These are phyloP conservation scores for Lactarius sp. DNA, from an alignment of 768 basidiomycete species.

Conservation along the genomic window DNA sequence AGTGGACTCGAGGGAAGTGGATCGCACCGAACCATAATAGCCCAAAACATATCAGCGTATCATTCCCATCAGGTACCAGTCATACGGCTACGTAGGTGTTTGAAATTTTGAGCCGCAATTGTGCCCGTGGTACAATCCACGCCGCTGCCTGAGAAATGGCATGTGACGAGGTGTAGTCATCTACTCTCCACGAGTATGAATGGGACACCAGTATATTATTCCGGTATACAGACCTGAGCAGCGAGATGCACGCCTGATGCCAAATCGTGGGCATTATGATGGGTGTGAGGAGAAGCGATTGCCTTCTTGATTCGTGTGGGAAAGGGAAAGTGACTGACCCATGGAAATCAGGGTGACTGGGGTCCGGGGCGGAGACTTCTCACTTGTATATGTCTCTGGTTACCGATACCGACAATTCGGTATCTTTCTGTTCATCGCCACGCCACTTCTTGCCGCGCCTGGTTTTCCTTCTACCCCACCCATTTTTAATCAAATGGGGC, in stretches of 20 bases:
- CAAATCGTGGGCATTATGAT: too few relatives aligned
- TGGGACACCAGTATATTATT: too few relatives aligned
- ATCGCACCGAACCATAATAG: background rate
- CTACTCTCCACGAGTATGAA: background rate
- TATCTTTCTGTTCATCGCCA: background rate
- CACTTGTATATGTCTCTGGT: background rate
- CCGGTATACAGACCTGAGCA: too few relatives aligned
- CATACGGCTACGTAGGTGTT: background rate
- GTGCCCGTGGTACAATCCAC: too few relatives aligned
- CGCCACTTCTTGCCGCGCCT: slow-evolving; percentile 2
- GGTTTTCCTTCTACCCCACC: slow-evolving; percentile 14
- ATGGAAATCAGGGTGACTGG: slow-evolving; percentile 4
- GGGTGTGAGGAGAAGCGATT: too few relatives aligned
- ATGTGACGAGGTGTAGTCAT: too few relatives aligned
- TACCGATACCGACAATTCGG: slow-evolving; percentile 17
- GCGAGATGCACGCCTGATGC: too few relatives aligned
- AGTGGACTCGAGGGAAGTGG: background rate
- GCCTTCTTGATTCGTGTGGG: too few relatives aligned
- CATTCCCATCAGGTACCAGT: slow-evolving; percentile 7
- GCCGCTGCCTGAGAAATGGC: too few relatives aligned
- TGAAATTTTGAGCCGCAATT: background rate
- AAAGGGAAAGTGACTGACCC: background rate
- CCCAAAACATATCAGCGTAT: slow-evolving; percentile 7
- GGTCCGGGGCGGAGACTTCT: slow-evolving; percentile 9
- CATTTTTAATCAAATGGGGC: slow-evolving; percentile 15